Evolutionary conservation across 345 rosid genomes (phyloP), one percentile per base, ranked within the genome.

Genomic region (Geranium rotundifolium): DNA sequence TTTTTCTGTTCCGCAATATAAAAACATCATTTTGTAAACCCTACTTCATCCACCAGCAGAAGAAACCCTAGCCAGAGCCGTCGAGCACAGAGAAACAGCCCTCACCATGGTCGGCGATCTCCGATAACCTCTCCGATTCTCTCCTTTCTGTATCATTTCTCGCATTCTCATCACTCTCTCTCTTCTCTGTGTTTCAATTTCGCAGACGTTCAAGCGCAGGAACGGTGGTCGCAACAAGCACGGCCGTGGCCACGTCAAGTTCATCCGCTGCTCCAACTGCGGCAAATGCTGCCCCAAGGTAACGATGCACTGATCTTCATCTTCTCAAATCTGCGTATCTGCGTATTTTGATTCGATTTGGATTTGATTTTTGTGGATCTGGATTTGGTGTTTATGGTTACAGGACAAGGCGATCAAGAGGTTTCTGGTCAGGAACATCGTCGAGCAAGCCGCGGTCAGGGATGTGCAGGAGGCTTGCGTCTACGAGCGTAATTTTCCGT

Each of bases 181-280:
- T 54, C 20, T 56, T 29, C 50, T 23, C 5, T 63, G 19, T 17
- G 18, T 46, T 46, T 46, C 52, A 14, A 46, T 46, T 46, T 46
- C 49, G 39, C 70, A 90, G 97, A 86, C 96, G 6, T 88, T 88
- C 84, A 90, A 90, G 84, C 86, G 96, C 15, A 80, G 96, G 78
- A 90, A 88, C n/a, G 91, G 91, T 60, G 97, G 96, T 17, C 84
- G 97, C 63, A 88, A 88, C 88, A 90, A 90, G 91, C 93, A 90
- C 67, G 91, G 95, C 68, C 90, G 96, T 15, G 97, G 96, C 15
- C 97, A 90, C 31, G 91, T 84, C 69, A 90, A 90, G 60, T 82
- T 85, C 67, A 83, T 90, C 20, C 89, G 96, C 70, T 90, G 97
- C 77, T 88, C 97, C 67, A 90, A 90, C 77, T 88, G 97, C 68